phyloP scores from a whole-genome alignment of 768 basidiomycete genomes.

The Tylopilus rubrobrunneus region DNA sequence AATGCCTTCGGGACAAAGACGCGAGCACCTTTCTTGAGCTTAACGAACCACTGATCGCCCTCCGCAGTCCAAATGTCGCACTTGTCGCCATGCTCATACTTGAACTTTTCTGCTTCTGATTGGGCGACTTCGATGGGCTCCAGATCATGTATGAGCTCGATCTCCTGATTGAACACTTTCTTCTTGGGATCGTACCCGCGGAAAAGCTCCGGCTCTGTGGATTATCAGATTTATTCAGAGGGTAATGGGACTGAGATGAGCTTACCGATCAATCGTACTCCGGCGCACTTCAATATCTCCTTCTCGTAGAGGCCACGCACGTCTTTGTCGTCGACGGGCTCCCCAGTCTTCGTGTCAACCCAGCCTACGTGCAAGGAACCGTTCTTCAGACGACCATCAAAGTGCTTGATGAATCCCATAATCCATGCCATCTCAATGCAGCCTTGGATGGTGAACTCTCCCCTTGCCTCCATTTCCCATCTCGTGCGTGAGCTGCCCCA shows the following conservation, averaged over 20 bases:
- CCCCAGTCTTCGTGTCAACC: constrained; percentile 91
- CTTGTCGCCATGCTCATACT: constrained; percentile 93
- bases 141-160: constrained; percentile 94
- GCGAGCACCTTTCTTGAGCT: constrained; percentile 97
- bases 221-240: constrained; percentile 11
- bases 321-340: constrained; percentile 98
- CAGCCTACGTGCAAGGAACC: constrained; percentile 94
- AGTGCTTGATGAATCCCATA: constrained; percentile 98
- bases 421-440: constrained; percentile 99
- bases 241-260: neutral
- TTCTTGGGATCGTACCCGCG: constrained; percentile 96
- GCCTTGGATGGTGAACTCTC: constrained; percentile 96
- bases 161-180: constrained; percentile 96
- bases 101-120: constrained; percentile 91
- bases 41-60: constrained; percentile 95
- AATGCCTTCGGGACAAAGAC: constrained; percentile 93
- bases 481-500: constrained; percentile 98
- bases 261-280: constrained; percentile 91
- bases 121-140: constrained; percentile 94
- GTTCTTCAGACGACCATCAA: constrained; percentile 93
- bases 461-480: constrained; percentile 99
- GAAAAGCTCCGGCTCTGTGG: constrained; percentile 92
- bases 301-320: constrained; percentile 92
- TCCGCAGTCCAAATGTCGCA: constrained; percentile 93
- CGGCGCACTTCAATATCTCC: constrained; percentile 86